Percentiles rank a stretch among this genome's conserved stretches.
These are phyloP conservation scores for Oidium heveae DNA, from an alignment of 2,329 filamentous ascomycete species.

Conservation along the genomic window DNA sequence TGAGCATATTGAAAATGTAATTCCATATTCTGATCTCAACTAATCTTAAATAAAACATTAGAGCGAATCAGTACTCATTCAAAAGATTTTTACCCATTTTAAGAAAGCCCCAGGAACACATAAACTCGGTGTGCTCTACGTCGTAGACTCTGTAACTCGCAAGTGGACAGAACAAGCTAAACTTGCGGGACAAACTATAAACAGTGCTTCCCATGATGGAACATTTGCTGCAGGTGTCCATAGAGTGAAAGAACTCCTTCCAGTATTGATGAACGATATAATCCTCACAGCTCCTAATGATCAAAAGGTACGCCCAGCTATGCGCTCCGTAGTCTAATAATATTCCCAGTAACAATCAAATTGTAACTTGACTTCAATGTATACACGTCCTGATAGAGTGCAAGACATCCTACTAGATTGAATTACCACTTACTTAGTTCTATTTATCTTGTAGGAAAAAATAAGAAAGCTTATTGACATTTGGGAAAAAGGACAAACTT, in stretches of 20 bases:
- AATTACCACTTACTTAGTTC: constrained; percentile 21
- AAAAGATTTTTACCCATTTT: constrained; percentile 93
- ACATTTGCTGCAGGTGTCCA: constrained; percentile 88
- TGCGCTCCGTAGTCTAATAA: constrained; percentile 2
- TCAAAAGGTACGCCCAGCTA: constrained; percentile 64
- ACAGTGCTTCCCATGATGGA: constrained; percentile 61
- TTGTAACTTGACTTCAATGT: constrained; percentile 5
- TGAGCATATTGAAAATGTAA: constrained; percentile 22
- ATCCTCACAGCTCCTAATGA: constrained; percentile 66
- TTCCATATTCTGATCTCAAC: background rate
- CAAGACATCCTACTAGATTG: constrained; percentile 4
- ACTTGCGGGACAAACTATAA: constrained; percentile 56
- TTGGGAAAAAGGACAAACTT: constrained; percentile 89
- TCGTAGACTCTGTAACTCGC: constrained; percentile 98
- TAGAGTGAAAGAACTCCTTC: constrained; percentile 87
- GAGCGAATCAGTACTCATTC: constrained; percentile 85
- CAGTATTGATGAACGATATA: constrained; percentile 86
- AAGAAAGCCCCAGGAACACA: constrained; percentile 84
- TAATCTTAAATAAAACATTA: constrained; percentile 16
- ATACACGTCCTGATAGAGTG: constrained; percentile 3
- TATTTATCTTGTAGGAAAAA: constrained; percentile 51
- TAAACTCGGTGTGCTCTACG: constrained; percentile 97
- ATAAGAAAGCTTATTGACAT: constrained; percentile 90
- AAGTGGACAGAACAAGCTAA: constrained; percentile 96
- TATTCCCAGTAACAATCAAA: constrained; percentile 8